Percentiles rank a stretch among this genome's conserved stretches.
Conservation (phyloP, 2,329 filamentous ascomycete genomes). For the Chrysoporthe cubensis region DNA sequence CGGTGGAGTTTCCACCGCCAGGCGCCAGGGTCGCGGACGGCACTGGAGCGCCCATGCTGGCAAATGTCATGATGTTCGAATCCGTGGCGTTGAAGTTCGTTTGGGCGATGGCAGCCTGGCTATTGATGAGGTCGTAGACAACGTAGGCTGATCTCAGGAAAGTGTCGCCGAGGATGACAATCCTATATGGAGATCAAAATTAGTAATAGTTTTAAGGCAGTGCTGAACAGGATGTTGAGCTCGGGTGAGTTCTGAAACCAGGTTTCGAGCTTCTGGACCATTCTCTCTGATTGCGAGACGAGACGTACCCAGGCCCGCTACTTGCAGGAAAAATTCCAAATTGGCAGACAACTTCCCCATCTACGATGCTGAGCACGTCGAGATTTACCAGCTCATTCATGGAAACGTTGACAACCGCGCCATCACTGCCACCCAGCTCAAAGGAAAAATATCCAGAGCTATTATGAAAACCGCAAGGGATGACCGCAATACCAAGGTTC, state of each 20-base stretch:
- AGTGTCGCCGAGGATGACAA: conserved; percentile 51
- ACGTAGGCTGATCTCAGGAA: conserved; percentile 59
- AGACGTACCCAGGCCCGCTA: not conserved
- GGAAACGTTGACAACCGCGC: conserved; percentile 3
- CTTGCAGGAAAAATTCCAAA: conserved; percentile 45
- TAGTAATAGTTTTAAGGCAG: not conserved
- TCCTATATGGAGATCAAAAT: conserved; percentile 46
- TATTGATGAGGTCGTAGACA: conserved; percentile 57
- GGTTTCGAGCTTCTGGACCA: too few species aligned
- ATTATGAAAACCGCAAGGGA: not conserved
- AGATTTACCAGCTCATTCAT: conserved; percentile 1
- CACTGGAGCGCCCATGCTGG: not conserved
- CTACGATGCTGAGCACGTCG: conserved; percentile 36
- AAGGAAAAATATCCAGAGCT: not conserved
- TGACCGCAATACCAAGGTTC: too few species aligned
- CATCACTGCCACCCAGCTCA: not conserved
- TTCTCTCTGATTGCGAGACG: too few species aligned
- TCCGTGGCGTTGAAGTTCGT: conserved; percentile 49
- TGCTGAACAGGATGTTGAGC: not conserved
- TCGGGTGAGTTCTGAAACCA: too few species aligned
- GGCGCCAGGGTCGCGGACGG: not conserved
- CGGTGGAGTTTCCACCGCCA: not conserved
- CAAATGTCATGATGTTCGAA: conserved; percentile 44
- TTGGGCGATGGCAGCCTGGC: conserved; percentile 53
- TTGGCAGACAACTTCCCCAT: conserved; percentile 47